These are phyloP conservation scores for Talaromyces sp. DNA, from an alignment of 2,329 filamentous ascomycete genomes.

Conservation along the genomic window DNA sequence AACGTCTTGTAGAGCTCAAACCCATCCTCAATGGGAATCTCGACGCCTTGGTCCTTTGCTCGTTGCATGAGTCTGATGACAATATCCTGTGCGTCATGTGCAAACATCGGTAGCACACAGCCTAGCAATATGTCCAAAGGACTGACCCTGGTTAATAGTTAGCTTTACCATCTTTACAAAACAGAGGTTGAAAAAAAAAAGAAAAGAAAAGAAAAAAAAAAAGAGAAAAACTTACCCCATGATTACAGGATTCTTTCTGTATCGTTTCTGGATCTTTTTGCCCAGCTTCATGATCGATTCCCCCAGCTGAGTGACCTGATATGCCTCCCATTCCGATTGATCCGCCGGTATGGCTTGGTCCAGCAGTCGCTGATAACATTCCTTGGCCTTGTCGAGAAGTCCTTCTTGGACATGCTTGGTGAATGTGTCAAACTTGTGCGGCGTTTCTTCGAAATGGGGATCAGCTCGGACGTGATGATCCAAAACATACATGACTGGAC, in stretches of 20 bases:
- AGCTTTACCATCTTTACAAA: neutral
- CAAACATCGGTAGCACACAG: constrained; percentile 83
- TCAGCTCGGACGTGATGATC: constrained; percentile 78
- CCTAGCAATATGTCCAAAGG: constrained; percentile 68
- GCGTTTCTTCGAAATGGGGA: constrained; percentile 64
- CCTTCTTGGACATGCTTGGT: constrained; percentile 65
- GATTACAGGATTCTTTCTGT: constrained; percentile 78
- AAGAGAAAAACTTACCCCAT: constrained; percentile 63
- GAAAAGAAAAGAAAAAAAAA: no score
- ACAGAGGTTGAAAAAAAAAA: neutral
- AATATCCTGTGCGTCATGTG: constrained; percentile 80
- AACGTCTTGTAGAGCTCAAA: constrained; percentile 91
- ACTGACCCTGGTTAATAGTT: constrained; percentile 42
- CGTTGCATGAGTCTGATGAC: constrained; percentile 73
- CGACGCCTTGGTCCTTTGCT: constrained; percentile 62
- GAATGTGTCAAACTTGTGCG: constrained; percentile 68
- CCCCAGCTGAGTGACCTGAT: constrained; percentile 82
- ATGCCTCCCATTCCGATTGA: constrained; percentile 82
- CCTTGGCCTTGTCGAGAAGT: constrained; percentile 66
- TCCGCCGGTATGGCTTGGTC: constrained; percentile 73
- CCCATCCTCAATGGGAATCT: constrained; percentile 83
- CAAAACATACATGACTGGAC: constrained; percentile 72
- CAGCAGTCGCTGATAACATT: constrained; percentile 75
- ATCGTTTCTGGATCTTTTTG: constrained; percentile 87
- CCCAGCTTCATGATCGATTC: constrained; percentile 79